Percentiles rank a stretch among this genome's conserved stretches.
Conservation (phyloP, 2,329 filamentous ascomycete genomes). For the Talaromyces sp. region DNA sequence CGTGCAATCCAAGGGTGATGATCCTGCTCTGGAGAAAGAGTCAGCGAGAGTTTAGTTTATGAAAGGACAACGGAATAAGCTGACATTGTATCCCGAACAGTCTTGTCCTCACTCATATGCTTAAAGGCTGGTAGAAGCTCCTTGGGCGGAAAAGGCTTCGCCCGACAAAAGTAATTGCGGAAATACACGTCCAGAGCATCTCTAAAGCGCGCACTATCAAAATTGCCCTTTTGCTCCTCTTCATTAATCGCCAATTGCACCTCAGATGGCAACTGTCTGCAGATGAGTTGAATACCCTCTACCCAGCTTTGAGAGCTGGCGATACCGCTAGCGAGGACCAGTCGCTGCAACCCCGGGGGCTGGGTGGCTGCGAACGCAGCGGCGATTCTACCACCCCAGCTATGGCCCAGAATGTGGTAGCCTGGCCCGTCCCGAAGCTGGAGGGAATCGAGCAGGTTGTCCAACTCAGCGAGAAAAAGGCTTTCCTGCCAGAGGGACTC, state of each 20-base stretch:
- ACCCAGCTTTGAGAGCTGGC: not conserved
- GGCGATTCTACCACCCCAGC: constrained; percentile 1
- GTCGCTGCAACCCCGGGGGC: not conserved
- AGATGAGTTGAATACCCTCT: not conserved
- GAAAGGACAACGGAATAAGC: not conserved
- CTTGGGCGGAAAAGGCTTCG: not conserved
- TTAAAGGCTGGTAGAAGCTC: constrained; percentile 1
- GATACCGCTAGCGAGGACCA: not conserved
- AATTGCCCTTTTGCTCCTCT: not conserved
- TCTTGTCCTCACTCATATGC: constrained; percentile 1
- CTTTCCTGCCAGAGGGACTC: not conserved
- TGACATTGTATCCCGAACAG: not conserved
- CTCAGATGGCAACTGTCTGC: not conserved
- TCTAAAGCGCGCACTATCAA: not conserved
- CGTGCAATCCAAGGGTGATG: not conserved
- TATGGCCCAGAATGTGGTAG: not conserved
- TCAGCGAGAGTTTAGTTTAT: not conserved
- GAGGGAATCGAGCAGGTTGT: not conserved
- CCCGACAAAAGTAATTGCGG: constrained; percentile 1
- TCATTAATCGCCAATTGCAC: not conserved
- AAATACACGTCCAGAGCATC: not conserved
- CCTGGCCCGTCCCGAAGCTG: not conserved
- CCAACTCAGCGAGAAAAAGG: not conserved
- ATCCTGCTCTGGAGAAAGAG: not conserved
- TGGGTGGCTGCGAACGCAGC: not conserved